These are phyloP conservation scores for Paraphoma chrysanthemicola DNA, from an alignment of 2,329 filamentous ascomycete genomes.

Conservation along the genomic window DNA sequence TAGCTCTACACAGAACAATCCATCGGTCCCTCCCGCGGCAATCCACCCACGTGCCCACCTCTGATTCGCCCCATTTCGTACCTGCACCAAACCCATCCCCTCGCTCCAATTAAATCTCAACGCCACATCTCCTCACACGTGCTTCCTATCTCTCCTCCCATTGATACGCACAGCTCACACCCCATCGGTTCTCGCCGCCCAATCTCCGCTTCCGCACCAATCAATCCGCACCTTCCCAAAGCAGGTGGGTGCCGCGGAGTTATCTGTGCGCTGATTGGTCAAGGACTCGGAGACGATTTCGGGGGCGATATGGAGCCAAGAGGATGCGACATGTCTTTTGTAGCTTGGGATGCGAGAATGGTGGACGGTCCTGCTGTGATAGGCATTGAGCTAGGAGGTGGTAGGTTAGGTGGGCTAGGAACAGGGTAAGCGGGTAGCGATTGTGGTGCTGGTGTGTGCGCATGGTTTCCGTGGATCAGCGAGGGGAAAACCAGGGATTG, in stretches of 20 bases:
- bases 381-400: constrained; percentile 1
- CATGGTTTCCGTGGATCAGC: not conserved
- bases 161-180: not conserved
- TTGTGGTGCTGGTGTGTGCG: not conserved
- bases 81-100: not conserved
- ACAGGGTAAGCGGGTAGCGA: constrained; percentile 1
- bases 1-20: not conserved
- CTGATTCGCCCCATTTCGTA: not conserved
- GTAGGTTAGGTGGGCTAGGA: not conserved
- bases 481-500: not conserved
- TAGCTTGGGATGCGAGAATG: not conserved
- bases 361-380: constrained; percentile 1
- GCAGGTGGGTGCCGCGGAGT: not conserved
- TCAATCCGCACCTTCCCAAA: constrained; percentile 15
- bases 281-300: not conserved
- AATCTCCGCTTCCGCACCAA: constrained; percentile 9
- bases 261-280: not conserved
- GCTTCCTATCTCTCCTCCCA: not conserved
- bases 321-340: not conserved
- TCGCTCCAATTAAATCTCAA: not conserved
- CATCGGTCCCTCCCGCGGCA: not conserved
- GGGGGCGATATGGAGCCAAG: not conserved
- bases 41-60: not conserved
- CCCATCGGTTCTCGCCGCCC: constrained; percentile 8
- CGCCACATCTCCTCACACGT: not conserved